These are phyloP conservation scores for Aureobasidium subglaciale DNA, from an alignment of 2,329 filamentous ascomycete species.

Conservation along the genomic window DNA sequence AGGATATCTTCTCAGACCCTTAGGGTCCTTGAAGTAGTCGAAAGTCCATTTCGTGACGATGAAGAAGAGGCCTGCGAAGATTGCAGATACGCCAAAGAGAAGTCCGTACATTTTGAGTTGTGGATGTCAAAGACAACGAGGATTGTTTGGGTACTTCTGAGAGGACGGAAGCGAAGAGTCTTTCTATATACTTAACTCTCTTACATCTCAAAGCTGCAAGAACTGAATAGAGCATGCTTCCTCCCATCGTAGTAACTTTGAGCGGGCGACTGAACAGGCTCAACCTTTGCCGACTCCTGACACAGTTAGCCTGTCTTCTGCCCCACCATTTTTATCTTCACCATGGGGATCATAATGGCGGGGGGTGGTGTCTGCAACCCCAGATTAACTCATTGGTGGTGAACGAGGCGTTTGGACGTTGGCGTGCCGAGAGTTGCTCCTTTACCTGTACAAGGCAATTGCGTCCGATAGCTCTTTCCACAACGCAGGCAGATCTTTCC, in stretches of 20 bases:
- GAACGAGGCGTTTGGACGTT: background rate
- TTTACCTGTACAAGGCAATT: background rate
- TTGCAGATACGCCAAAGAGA: background rate
- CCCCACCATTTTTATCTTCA: background rate
- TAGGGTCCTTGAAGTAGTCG: slow-evolving; percentile 37
- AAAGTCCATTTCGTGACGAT: background rate
- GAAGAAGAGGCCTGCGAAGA: background rate
- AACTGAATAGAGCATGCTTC: background rate
- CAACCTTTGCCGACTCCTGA: background rate
- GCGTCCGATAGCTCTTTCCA: background rate
- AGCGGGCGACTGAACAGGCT: background rate
- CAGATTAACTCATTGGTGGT: background rate
- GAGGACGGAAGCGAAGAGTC: background rate
- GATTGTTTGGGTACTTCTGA: background rate
- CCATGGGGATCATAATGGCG: background rate
- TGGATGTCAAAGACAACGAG: background rate
- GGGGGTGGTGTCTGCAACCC: background rate
- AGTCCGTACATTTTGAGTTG: background rate
- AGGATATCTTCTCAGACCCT: slow-evolving; percentile 44
- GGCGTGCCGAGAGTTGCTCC: background rate
- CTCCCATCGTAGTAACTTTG: background rate
- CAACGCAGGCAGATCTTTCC: background rate
- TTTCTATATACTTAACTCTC: background rate
- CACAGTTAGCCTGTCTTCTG: background rate
- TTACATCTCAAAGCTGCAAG: background rate